Base-by-base conservation (phyloP, 805 yeast genomes). In the Millerozyma acaciae region DNA sequence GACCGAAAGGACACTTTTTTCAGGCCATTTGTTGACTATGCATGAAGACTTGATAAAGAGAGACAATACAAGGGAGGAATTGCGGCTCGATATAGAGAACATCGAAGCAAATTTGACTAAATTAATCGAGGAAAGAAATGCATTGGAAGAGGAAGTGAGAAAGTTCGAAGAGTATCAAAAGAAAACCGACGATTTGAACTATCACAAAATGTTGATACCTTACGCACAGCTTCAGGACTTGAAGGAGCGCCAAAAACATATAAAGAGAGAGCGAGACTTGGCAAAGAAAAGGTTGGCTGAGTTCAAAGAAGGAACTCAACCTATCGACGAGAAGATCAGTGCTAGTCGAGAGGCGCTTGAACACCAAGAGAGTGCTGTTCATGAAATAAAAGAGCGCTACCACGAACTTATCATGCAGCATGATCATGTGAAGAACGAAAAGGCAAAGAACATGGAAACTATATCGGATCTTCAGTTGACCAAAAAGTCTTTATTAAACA, bases 1-100 rank as follows among this genome's bases (percentile, higher is more conserved):
- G 47, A 85, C 95, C 1, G 86, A 88, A 49, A 63, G 90, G 38
- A 87, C 96, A 1, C 74, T 87, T 20, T 85, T 83, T 4, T 65
- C 74, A 32, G 74, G 80, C 3, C 67, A 73, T 23, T 59, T 89
- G 43, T 53, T 77, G 4, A 57, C 56, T 2, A 68, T 67, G 31
- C 94, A 90, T 47, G 69, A 75, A 22, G 47, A 60, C 18, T 64
- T 90, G 30, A 77, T 73, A 20, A 55, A 55, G 4, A 59, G 75
- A 8, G 86, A 84, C 43, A 53, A 44, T 5, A 50, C 52, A 8
- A 50, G 62, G 32, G 60, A 55, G 29, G 52, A 46, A 6, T 48
- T 59, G 12, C 34, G 39, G 1, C 48, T 48, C 13, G 46, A 54
- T 5, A 48, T 72, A 10, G 45, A 44, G 0, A 55, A 56, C 12